Conservation (phyloP, 352 stramenopile genomes). For the Phytophthora syringae region DNA sequence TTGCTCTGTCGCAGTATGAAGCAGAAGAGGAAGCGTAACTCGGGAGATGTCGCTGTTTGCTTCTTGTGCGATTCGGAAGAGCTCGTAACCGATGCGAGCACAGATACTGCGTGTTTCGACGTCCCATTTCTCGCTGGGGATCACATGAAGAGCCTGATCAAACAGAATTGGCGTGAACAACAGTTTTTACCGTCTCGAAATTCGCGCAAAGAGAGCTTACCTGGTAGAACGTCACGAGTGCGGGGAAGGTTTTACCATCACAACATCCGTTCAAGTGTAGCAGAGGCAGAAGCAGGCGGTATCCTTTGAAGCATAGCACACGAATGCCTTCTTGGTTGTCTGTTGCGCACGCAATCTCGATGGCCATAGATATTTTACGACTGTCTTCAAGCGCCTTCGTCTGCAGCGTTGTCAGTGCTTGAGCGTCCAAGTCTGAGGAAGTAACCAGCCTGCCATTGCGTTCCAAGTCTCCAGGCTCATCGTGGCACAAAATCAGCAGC, state of each 20-base stretch:
- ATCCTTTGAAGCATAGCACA: constrained; percentile 70
- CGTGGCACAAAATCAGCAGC: constrained; percentile 60
- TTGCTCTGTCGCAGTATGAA: constrained; percentile 7
- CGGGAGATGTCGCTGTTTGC: constrained; percentile 26
- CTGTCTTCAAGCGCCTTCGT: constrained; percentile 52
- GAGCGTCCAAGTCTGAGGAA: constrained; percentile 34
- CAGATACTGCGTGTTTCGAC: constrained; percentile 57
- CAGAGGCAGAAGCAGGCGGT: constrained; percentile 68
- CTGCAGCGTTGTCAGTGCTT: constrained; percentile 40
- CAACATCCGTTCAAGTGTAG: constrained; percentile 57
- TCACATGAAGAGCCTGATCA: constrained; percentile 30
- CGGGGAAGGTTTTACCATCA: constrained; percentile 49
- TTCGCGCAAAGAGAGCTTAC: constrained; percentile 25
- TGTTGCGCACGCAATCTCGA: constrained; percentile 67
- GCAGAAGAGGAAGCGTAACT: constrained; percentile 28
- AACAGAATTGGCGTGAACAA: background rate
- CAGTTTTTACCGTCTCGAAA: background rate
- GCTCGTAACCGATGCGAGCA: constrained; percentile 62
- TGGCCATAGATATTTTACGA: constrained; percentile 56
- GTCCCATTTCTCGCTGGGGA: constrained; percentile 44
- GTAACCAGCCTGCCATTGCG: constrained; percentile 48
- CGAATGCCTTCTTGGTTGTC: constrained; percentile 59
- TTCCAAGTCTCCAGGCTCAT: constrained; percentile 52
- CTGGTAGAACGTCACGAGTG: constrained; percentile 66
- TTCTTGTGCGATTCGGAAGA: constrained; percentile 54